A percentile compares a stretch with the other conserved stretches of the same genome.
These are phyloP conservation scores for Biancaea sappan DNA, from an alignment of 306 rosid genomes.

Conservation along the genomic window DNA sequence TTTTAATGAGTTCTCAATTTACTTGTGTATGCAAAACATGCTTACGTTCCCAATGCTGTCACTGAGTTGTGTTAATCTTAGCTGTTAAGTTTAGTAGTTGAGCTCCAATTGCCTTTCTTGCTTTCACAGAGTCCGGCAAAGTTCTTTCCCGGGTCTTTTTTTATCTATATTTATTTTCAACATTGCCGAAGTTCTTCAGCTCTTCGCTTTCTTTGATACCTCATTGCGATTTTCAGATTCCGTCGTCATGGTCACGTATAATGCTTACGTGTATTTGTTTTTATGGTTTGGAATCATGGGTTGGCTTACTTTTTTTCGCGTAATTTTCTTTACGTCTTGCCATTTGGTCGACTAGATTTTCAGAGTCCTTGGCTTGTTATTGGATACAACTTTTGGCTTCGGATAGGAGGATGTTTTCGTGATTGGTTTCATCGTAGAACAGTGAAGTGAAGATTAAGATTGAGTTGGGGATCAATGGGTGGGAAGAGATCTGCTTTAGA, in stretches of 20 bases:
- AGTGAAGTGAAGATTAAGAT: conserved; percentile 39
- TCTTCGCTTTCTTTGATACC: conserved; percentile 44
- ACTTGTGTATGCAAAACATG: conserved; percentile 26
- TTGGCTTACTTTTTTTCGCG: background rate
- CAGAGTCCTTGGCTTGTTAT: conserved; percentile 24
- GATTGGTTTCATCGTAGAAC: conserved; percentile 29
- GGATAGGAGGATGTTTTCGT: conserved; percentile 39
- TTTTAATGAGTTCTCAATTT: conserved; percentile 33
- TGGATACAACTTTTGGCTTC: conserved; percentile 12
- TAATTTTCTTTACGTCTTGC: conserved; percentile 5
- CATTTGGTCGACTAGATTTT: conserved; percentile 32
- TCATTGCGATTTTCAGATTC: conserved; percentile 29
- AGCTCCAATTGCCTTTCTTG: conserved; percentile 4
- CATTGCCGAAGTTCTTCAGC: conserved; percentile 43
- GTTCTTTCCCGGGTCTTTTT: conserved; percentile 29
- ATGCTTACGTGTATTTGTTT: conserved; percentile 4
- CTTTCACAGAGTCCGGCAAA: conserved; percentile 28
- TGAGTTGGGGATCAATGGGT: conserved; percentile 56
- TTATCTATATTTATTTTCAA: conserved; percentile 41
- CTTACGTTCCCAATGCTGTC: conserved; percentile 42
- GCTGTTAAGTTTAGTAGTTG: conserved; percentile 42
- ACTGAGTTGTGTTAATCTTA: conserved; percentile 50
- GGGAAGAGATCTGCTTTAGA: conserved; percentile 56
- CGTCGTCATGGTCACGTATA: background rate
- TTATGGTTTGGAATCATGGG: conserved; percentile 26